These are phyloP conservation scores for Dothideomycetes sp. DNA, from an alignment of 2,329 filamentous ascomycete genomes.

Conservation along the genomic window DNA sequence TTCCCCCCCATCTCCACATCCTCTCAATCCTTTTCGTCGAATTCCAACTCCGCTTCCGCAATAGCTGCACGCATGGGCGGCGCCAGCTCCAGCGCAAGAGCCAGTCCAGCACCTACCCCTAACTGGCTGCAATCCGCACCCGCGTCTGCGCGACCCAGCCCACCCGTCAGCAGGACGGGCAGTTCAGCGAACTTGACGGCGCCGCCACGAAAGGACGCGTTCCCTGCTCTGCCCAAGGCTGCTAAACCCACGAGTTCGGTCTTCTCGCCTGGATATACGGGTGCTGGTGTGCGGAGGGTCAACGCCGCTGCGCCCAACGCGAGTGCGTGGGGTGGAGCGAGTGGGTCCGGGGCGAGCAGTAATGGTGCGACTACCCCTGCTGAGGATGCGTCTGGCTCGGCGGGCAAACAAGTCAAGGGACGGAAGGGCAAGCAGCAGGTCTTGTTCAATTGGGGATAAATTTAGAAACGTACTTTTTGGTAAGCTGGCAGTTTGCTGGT, in stretches of 20 bases:
- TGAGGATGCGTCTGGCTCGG: constrained; percentile 10
- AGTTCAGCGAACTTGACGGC: constrained; percentile 17
- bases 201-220: constrained; percentile 45
- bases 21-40: constrained; percentile 7
- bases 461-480: too few relatives aligned
- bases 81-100: constrained; percentile 11
- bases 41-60: constrained; percentile 3
- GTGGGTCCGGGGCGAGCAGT: constrained; percentile 16
- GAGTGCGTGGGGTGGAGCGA: constrained; percentile 29
- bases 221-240: constrained; percentile 72
- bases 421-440: constrained; percentile 41
- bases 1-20: constrained; percentile 16
- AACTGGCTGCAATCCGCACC: constrained; percentile 22
- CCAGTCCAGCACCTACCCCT: constrained; percentile 16
- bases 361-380: constrained; percentile 9
- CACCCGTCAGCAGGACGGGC: constrained; percentile 26
- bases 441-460: constrained; percentile 38
- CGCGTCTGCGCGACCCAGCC: constrained; percentile 16
- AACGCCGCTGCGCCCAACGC: constrained; percentile 24
- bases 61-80: constrained; percentile 5
- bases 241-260: constrained; percentile 53
- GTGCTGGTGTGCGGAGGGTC: constrained; percentile 31
- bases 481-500: too few relatives aligned
- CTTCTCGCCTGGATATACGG: constrained; percentile 39
- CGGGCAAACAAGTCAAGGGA: constrained; percentile 25